Conservation (phyloP, 2,329 filamentous ascomycete species). For the Paecilomyces dactylethromorphus region DNA sequence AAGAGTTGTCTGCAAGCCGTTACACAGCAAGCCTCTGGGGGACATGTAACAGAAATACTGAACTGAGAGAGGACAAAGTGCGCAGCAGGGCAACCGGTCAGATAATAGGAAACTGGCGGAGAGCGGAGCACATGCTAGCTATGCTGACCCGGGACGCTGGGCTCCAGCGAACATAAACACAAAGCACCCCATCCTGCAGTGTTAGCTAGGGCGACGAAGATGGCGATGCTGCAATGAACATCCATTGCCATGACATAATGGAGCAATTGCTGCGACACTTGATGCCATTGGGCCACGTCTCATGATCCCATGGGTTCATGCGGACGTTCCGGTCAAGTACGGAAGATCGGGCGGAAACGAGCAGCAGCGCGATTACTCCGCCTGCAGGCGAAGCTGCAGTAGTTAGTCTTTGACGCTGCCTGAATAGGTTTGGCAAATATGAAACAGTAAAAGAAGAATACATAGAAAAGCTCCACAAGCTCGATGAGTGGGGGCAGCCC, state of each 20-base stretch:
- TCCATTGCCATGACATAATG: slow-evolving; percentile 25
- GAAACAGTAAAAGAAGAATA: background rate
- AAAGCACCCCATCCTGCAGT: slow-evolving; percentile 30
- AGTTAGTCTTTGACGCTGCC: slow-evolving; percentile 8
- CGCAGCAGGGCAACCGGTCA: background rate
- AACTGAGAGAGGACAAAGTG: background rate
- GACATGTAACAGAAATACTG: slow-evolving; percentile 1
- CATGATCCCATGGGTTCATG: slow-evolving; percentile 21
- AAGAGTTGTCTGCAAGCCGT: slow-evolving; percentile 2
- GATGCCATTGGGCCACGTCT: slow-evolving; percentile 38
- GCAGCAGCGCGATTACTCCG: slow-evolving; percentile 18
- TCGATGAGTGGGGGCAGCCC: background rate
- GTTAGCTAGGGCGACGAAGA: slow-evolving; percentile 19
- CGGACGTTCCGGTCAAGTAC: slow-evolving; percentile 16
- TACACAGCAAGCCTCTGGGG: slow-evolving; percentile 1
- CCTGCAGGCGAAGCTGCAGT: slow-evolving; percentile 23
- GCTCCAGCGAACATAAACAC: slow-evolving; percentile 19
- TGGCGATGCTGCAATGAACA: slow-evolving; percentile 20
- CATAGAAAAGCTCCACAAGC: background rate
- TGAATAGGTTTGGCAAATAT: background rate
- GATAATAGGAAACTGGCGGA: slow-evolving; percentile 1
- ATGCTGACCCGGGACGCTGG: background rate
- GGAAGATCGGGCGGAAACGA: slow-evolving; percentile 20
- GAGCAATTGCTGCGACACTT: slow-evolving; percentile 22
- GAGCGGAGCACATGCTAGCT: background rate